These are phyloP conservation scores for Bacidia gigantensis DNA, from an alignment of 495 filamentous ascomycete genomes.

Conservation along the genomic window DNA sequence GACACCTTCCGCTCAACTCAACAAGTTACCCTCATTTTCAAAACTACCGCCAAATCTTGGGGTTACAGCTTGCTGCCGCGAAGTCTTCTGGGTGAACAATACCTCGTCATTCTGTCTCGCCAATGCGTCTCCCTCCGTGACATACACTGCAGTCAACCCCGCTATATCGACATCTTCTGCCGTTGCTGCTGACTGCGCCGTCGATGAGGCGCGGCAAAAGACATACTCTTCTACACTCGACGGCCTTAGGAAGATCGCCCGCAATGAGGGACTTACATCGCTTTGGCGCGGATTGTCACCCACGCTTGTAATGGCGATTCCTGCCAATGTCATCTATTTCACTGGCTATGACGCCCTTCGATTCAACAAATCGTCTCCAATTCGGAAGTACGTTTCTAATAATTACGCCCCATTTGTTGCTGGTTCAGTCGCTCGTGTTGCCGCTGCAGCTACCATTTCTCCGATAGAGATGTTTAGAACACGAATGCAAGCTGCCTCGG, in stretches of 20 bases:
- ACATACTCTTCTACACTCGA: conserved; percentile 87
- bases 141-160: conserved; percentile 22
- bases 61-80: conserved; percentile 87
- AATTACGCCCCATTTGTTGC: conserved; percentile 65
- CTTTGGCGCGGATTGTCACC: conserved; percentile 90
- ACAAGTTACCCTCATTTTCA: conserved; percentile 44
- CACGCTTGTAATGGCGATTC: conserved; percentile 86
- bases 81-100: conserved; percentile 93
- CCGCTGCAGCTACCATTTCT: conserved; percentile 70
- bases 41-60: conserved; percentile 64
- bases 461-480: conserved; percentile 95
- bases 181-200: conserved; percentile 54
- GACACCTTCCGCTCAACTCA: conserved; percentile 27
- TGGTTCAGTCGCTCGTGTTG: conserved; percentile 59
- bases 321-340: conserved; percentile 95
- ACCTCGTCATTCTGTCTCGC: conserved; percentile 68
- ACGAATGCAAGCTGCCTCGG: conserved; percentile 66
- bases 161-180: conserved; percentile 23
- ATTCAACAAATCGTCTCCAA: conserved; percentile 50
- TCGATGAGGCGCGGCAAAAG: conserved; percentile 68
- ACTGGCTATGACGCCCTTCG: conserved; percentile 96
- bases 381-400: conserved; percentile 45
- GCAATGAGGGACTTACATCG: conserved; percentile 75
- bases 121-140: conserved; percentile 18
- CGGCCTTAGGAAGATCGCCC: conserved; percentile 87